Percentiles rank a stretch among this genome's conserved stretches.
Conservation (phyloP, 176 grass and related monocot genomes). For the Cenchrus fungigraminus region DNA sequence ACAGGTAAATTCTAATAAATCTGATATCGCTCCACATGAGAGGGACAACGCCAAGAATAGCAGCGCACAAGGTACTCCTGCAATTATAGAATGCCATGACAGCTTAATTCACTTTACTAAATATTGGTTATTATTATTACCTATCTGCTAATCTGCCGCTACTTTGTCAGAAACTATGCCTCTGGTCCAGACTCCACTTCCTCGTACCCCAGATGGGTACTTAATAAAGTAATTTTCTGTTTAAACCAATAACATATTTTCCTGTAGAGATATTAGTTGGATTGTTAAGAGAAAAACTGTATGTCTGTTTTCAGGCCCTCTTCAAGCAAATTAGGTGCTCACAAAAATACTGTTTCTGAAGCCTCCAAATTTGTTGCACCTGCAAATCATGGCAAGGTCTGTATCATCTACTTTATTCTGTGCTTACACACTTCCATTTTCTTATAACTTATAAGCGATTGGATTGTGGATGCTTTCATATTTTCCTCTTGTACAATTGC, state of each 20-base stretch:
- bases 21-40: constrained; percentile 23
- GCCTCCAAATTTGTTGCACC: background rate
- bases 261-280: background rate
- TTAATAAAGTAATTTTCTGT: constrained; percentile 48
- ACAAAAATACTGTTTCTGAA: constrained; percentile 21
- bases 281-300: background rate
- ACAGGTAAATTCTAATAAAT: constrained; percentile 41
- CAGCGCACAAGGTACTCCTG: constrained; percentile 42
- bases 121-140: background rate
- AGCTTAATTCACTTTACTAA: constrained; percentile 11
- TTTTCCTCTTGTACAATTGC: background rate
- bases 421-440: background rate
- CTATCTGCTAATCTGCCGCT: constrained; percentile 19
- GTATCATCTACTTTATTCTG: background rate
- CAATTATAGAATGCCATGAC: background rate
- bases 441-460: background rate
- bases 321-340: constrained; percentile 4
- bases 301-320: constrained; percentile 43
- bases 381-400: constrained; percentile 32
- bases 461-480: background rate
- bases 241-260: background rate
- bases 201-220: constrained; percentile 44
- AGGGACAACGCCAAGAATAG: constrained; percentile 25
- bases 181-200: constrained; percentile 27
- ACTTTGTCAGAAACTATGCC: constrained; percentile 44